phyloP scores from a whole-genome alignment of 176 grass and related monocot species.

The Musa acuminata region DNA sequence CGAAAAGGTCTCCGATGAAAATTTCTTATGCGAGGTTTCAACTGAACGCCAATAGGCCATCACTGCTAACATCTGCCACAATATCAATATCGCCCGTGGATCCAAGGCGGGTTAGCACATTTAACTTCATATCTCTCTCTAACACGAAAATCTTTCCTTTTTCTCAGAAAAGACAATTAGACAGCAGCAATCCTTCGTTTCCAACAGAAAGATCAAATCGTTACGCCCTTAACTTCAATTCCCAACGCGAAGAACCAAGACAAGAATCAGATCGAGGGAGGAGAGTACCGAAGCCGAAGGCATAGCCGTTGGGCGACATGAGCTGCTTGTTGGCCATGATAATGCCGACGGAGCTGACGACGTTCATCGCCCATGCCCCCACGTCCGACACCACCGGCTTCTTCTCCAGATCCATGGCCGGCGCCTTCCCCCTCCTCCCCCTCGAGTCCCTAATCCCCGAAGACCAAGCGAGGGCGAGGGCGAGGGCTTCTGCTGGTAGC shows the following conservation, averaged over 20 bases:
- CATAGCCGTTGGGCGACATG: slow-evolving; percentile 83
- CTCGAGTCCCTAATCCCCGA: not conserved
- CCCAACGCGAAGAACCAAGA: not conserved
- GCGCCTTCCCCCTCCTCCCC: not conserved
- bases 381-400: slow-evolving; percentile 64
- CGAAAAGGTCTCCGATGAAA: not conserved
- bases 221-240: not conserved
- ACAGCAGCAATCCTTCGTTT: not conserved
- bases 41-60: not conserved
- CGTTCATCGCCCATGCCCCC: slow-evolving; percentile 93
- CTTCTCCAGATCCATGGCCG: slow-evolving; percentile 42
- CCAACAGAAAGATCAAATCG: not conserved
- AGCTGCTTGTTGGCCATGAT: slow-evolving; percentile 99
- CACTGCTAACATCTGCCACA: not conserved
- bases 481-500: not conserved
- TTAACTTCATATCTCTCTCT: not conserved
- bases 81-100: not conserved
- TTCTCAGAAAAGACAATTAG: not conserved
- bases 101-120: not conserved
- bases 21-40: not conserved
- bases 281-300: slow-evolving; percentile 70
- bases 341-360: slow-evolving; percentile 93
- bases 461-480: not conserved
- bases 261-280: slow-evolving; percentile 23
- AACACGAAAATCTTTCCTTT: not conserved